Conservation (phyloP, 345 rosid genomes). For the Clarkia xantiana region DNA sequence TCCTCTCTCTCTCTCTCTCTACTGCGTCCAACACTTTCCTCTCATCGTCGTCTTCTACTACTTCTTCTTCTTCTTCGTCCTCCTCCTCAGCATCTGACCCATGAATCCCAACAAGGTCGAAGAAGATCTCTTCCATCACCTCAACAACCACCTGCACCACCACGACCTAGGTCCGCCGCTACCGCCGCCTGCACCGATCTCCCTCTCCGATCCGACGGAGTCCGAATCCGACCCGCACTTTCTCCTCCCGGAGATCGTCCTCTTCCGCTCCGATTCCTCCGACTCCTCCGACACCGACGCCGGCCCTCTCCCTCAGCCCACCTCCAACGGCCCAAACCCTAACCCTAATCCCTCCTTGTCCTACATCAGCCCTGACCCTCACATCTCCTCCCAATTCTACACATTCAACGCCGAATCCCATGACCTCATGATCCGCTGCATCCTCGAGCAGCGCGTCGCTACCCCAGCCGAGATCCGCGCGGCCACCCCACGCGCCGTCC, state of each 20-base stretch:
- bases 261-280: slow-evolving; percentile 37
- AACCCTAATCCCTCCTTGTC: slow-evolving; percentile 2
- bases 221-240: slow-evolving; percentile 14
- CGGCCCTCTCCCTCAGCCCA: slow-evolving; percentile 11
- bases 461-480: slow-evolving; percentile 81
- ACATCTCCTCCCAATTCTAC: slow-evolving; percentile 88
- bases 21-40: not conserved
- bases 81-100: not conserved
- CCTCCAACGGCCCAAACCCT: slow-evolving; percentile 1
- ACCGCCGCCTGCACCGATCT: slow-evolving; percentile 41
- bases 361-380: slow-evolving; percentile 63
- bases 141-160: slow-evolving; percentile 14
- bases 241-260: slow-evolving; percentile 59
- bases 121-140: slow-evolving; percentile 12
- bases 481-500: slow-evolving; percentile 65
- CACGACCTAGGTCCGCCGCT: slow-evolving; percentile 36
- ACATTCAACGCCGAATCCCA: slow-evolving; percentile 92
- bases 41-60: not conserved
- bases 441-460: slow-evolving; percentile 72
- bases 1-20: slow-evolving; percentile 2
- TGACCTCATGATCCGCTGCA: slow-evolving; percentile 85
- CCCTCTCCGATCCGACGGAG: slow-evolving; percentile 25
- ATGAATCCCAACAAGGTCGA: slow-evolving; percentile 18
- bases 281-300: slow-evolving; percentile 27
- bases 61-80: not conserved